Conservation (phyloP, 805 yeast species). For the Metahyphopichia silvanorum region DNA sequence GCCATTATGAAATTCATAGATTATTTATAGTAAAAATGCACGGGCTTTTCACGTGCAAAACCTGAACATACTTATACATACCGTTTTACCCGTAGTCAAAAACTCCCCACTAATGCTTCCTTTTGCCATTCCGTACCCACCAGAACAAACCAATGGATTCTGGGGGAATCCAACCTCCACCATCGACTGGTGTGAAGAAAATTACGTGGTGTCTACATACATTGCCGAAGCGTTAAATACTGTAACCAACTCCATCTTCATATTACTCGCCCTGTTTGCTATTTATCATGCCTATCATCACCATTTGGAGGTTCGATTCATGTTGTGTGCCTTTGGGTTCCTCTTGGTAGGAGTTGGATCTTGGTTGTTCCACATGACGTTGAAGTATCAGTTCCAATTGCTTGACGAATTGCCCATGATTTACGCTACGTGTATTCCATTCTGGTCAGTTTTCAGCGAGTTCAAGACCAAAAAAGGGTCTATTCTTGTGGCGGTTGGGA, state of each 20-base stretch:
- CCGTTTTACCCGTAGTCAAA: too few species aligned
- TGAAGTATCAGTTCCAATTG: constrained; percentile 82
- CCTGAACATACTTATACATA: too few species aligned
- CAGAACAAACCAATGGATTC: constrained; percentile 52
- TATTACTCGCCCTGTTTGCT: constrained; percentile 56
- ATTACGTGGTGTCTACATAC: constrained; percentile 80
- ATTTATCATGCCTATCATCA: constrained; percentile 59
- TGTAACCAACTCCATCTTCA: constrained; percentile 63
- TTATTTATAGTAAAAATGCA: too few species aligned
- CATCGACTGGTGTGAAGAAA: constrained; percentile 99
- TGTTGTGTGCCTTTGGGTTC: constrained; percentile 74
- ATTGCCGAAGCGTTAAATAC: constrained; percentile 92
- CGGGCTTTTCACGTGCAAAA: too few species aligned
- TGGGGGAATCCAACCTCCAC: constrained; percentile 91
- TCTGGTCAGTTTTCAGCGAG: constrained; percentile 77
- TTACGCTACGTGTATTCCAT: constrained; percentile 94
- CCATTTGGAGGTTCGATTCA: constrained; percentile 65
- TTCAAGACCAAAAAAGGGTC: constrained; percentile 40
- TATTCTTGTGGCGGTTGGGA: constrained; percentile 42
- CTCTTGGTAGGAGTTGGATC: constrained; percentile 88
- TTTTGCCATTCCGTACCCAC: constrained; percentile 54
- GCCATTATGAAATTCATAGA: too few species aligned
- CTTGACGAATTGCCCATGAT: constrained; percentile 98
- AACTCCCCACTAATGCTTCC: constrained; percentile 38
- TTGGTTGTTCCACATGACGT: constrained; percentile 96